phyloP scores from a whole-genome alignment of 2,329 filamentous ascomycete genomes.

The Fusarium globosum region DNA sequence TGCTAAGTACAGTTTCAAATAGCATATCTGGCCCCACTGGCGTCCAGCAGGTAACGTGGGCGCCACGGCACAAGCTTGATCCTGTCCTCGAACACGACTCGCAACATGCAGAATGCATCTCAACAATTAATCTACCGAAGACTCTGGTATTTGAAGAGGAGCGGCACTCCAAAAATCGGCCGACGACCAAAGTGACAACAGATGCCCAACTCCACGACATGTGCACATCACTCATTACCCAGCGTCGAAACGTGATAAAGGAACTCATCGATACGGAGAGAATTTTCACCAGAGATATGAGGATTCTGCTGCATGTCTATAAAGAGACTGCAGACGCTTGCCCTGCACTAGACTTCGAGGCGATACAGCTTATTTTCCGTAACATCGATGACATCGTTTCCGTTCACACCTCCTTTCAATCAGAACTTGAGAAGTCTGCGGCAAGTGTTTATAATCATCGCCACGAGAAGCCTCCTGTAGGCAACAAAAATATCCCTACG shows the following conservation, averaged over 20 bases:
- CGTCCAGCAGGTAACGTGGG: neutral
- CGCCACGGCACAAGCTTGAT: neutral
- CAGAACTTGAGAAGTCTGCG: neutral
- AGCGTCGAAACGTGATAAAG: neutral
- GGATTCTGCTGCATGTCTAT: neutral
- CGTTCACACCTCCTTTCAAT: neutral
- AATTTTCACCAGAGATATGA: neutral
- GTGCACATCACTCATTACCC: neutral
- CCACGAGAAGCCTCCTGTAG: neutral
- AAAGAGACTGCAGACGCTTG: neutral
- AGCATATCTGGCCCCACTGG: neutral
- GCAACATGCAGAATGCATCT: neutral
- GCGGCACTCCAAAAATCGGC: too few relatives aligned
- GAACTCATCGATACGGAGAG: neutral
- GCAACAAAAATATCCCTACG: neutral
- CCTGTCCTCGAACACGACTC: neutral
- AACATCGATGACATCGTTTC: neutral
- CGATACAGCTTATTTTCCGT: neutral
- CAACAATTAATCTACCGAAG: neutral
- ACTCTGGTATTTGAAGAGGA: neutral
- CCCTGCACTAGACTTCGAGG: neutral
- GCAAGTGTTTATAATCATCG: neutral
- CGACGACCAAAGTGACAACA: neutral
- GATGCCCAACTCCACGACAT: neutral
- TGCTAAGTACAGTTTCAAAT: neutral